Percentiles rank a stretch among this genome's conserved stretches.
Evolutionary conservation across 2,329 filamentous ascomycete genomes (phyloP).

Genomic region (Metarhizium humberi): DNA sequence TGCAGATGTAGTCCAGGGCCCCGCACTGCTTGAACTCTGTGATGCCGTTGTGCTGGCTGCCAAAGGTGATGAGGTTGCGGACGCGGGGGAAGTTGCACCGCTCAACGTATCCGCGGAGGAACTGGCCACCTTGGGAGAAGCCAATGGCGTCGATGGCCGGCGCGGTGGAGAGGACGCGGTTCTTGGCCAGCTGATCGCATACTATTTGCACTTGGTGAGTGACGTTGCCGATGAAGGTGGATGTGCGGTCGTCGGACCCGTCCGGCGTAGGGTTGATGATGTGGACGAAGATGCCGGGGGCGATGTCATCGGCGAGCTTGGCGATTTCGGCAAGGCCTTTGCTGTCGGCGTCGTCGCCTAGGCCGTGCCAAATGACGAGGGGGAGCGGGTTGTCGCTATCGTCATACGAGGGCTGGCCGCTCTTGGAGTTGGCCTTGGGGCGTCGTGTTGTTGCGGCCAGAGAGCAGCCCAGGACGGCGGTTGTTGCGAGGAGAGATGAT

Average conservation of each 20-base stretch:
- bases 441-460: conserved; percentile 18
- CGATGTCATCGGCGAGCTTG: conserved; percentile 75
- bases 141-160: conserved; percentile 84
- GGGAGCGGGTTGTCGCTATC: conserved; percentile 64
- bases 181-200: conserved; percentile 64
- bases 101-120: conserved; percentile 85
- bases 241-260: conserved; percentile 60
- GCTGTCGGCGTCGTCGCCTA: conserved; percentile 64
- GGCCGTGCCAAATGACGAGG: conserved; percentile 87
- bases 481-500: conserved; percentile 14
- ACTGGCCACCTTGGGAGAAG: conserved; percentile 93
- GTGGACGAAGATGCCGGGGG: conserved; percentile 49
- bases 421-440: conserved; percentile 11
- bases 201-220: conserved; percentile 67
- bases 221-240: conserved; percentile 87
- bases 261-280: conserved; percentile 17
- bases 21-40: conserved; percentile 68
- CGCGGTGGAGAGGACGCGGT: conserved; percentile 73
- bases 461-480: conserved; percentile 7
- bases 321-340: conserved; percentile 67
- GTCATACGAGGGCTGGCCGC: conserved; percentile 18
- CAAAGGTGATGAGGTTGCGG: conserved; percentile 76
- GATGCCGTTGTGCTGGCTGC: conserved; percentile 90
- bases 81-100: conserved; percentile 72
- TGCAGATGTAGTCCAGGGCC: conserved; percentile 68